Evolutionary conservation across 1,284 basidiomycete species (phyloP).

Genomic region (Puccinia hordei): DNA sequence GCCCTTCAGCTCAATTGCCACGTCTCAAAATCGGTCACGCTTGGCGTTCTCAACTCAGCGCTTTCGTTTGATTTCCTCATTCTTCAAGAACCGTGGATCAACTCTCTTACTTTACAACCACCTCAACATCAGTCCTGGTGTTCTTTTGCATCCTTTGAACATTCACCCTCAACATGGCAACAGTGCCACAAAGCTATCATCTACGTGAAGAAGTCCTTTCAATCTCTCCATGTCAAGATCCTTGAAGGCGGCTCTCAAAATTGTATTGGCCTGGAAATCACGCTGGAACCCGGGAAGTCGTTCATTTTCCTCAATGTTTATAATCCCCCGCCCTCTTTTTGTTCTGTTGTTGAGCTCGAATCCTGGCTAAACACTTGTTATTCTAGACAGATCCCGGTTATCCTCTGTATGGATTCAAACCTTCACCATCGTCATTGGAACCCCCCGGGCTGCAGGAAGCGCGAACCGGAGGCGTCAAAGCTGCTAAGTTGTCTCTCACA

Average conservation of each 20-base stretch:
- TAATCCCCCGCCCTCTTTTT: conserved; percentile 23
- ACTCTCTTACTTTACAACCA: neutral
- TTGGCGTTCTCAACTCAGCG: neutral
- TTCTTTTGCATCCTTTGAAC: neutral
- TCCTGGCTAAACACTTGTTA: neutral
- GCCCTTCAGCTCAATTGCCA: no score
- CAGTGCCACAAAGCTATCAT: neutral
- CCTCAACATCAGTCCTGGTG: conserved; percentile 1
- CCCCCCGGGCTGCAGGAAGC: neutral
- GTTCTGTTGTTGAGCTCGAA: neutral
- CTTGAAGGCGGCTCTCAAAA: neutral
- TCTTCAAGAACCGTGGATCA: neutral
- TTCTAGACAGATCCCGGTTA: neutral
- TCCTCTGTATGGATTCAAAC: conserved; percentile 1
- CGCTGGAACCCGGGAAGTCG: neutral
- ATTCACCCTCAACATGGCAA: neutral
- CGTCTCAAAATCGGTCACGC: neutral
- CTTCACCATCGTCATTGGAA: conserved; percentile 21
- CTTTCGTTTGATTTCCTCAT: neutral
- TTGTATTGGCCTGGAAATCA: neutral
- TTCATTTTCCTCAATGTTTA: neutral
- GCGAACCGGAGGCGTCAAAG: neutral
- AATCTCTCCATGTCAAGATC: neutral
- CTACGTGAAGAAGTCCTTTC: neutral
- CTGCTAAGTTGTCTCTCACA: neutral